phyloP scores from a whole-genome alignment of 805 yeast genomes.

The Kodamaea laetipori region DNA sequence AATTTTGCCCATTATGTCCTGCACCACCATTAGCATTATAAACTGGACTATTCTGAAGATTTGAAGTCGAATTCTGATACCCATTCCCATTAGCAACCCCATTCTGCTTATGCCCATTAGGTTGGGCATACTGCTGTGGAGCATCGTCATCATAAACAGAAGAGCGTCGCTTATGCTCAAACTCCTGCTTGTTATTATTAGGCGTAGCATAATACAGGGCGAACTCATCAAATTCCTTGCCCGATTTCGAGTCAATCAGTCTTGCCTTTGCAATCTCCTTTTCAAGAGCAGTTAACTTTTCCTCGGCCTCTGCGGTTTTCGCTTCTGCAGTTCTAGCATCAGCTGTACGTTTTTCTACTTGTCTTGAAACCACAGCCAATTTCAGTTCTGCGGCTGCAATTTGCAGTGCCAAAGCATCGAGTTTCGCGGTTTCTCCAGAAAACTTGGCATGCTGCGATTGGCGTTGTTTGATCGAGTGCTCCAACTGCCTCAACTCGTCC shows the following conservation, averaged over 20 bases:
- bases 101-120: background rate
- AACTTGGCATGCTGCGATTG: background rate
- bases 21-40: no score
- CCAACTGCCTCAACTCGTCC: slow-evolving; percentile 24
- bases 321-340: slow-evolving; percentile 14
- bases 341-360: slow-evolving; percentile 23
- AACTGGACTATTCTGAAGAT: no score
- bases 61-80: no score
- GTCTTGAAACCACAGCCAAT: slow-evolving; percentile 21
- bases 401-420: slow-evolving; percentile 4
- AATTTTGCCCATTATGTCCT: no score
- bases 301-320: background rate
- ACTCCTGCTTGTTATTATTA: background rate
- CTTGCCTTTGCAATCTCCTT: slow-evolving; percentile 1
- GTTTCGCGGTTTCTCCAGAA: background rate
- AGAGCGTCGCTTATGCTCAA: background rate
- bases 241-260: background rate
- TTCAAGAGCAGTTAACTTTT: background rate
- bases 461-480: background rate
- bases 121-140: background rate
- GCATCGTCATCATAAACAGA: background rate
- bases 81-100: background rate
- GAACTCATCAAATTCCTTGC: background rate
- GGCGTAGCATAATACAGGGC: background rate
- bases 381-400: slow-evolving; percentile 20